A percentile compares a stretch with the other conserved stretches of the same genome.
These are phyloP conservation scores for Parietaria judaica DNA, from an alignment of 306 rosid genomes.

Conservation along the genomic window DNA sequence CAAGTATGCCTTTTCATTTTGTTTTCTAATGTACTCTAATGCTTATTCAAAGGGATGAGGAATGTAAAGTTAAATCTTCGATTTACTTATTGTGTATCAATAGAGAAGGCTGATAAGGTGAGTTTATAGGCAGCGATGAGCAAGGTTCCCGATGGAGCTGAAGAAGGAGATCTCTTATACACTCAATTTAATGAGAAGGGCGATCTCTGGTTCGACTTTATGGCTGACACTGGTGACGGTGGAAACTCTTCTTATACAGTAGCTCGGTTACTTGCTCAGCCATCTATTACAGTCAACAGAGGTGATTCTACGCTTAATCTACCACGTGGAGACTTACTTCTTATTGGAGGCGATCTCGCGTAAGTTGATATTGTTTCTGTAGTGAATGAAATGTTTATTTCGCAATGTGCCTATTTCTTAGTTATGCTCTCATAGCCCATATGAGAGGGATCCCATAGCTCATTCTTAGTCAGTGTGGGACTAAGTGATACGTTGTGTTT, in stretches of 20 bases:
- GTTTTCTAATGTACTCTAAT: not conserved
- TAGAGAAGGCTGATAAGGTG: not conserved
- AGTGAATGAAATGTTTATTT: constrained; percentile 11
- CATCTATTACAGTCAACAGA: constrained; percentile 41
- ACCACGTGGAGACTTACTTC: constrained; percentile 79
- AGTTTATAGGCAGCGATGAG: constrained; percentile 77
- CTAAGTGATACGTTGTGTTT: not conserved
- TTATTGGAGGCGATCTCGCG: constrained; percentile 99
- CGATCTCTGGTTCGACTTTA: constrained; percentile 93
- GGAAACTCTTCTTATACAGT: constrained; percentile 94
- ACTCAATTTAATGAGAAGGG: constrained; percentile 69
- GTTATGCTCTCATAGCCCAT: not conserved
- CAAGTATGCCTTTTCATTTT: constrained; percentile 44
- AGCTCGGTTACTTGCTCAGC: constrained; percentile 89
- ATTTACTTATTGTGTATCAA: not conserved
- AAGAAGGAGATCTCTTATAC: constrained; percentile 55
- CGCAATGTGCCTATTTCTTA: constrained; percentile 4
- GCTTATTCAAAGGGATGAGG: not conserved
- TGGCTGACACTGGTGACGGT: constrained; percentile 99
- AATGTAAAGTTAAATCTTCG: not conserved
- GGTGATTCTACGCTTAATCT: constrained; percentile 47
- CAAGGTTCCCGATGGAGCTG: constrained; percentile 53
- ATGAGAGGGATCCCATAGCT: not conserved
- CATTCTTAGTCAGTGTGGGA: not conserved
- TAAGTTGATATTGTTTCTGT: constrained; percentile 33